These are phyloP conservation scores for Aspergillus fumigatus DNA, from an alignment of 2,329 filamentous ascomycete genomes.

Conservation along the genomic window DNA sequence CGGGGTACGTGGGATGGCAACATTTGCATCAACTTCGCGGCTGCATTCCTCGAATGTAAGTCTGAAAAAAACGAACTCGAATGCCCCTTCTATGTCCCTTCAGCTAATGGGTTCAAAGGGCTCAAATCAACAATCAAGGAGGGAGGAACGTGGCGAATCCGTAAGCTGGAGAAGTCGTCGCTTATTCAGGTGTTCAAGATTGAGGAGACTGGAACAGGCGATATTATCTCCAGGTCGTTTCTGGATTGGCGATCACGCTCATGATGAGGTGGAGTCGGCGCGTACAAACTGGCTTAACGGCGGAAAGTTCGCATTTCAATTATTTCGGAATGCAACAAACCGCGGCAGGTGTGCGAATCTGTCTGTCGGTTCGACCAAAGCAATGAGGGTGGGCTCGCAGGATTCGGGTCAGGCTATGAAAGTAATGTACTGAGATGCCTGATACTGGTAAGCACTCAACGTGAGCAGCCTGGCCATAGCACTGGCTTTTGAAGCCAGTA, in stretches of 20 bases:
- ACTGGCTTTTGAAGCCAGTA: not conserved
- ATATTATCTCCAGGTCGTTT: constrained; percentile 73
- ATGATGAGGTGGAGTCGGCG: not conserved
- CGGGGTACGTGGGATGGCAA: constrained; percentile 82
- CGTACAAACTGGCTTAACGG: not conserved
- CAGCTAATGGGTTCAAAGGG: constrained; percentile 44
- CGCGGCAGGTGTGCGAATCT: not conserved
- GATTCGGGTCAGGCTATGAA: not conserved
- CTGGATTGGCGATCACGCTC: constrained; percentile 58
- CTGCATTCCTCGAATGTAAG: constrained; percentile 71
- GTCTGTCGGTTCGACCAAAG: not conserved
- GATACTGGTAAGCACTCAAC: no score
- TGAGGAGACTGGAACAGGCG: constrained; percentile 69
- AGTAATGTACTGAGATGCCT: not conserved
- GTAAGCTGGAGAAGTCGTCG: constrained; percentile 57
- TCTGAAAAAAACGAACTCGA: constrained; percentile 9
- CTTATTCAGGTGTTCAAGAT: constrained; percentile 70
- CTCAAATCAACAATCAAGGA: constrained; percentile 55
- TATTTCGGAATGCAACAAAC: not conserved
- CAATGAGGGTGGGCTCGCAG: not conserved
- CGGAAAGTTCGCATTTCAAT: not conserved
- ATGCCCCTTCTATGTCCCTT: not conserved
- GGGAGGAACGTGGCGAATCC: constrained; percentile 79
- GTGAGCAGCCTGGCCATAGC: not conserved
- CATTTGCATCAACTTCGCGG: constrained; percentile 86